Evolutionary conservation across 305 asterid genomes (phyloP).

Genomic region (Fraxinus albicans): DNA sequence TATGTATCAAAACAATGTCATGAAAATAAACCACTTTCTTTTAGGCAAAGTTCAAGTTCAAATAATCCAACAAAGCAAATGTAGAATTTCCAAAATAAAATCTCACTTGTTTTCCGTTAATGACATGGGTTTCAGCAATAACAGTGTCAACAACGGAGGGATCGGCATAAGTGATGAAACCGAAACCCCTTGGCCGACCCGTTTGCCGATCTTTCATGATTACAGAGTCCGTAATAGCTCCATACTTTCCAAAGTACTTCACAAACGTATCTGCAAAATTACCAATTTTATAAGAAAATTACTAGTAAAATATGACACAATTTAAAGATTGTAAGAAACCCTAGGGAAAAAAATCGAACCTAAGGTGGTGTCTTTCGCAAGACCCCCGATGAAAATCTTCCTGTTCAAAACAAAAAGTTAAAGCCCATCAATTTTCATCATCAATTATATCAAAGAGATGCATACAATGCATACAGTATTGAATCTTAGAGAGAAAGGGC

Average conservation of each 20-base stretch:
- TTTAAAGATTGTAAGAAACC: not conserved
- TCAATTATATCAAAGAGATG: not conserved
- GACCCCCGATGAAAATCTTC: conserved; percentile 88
- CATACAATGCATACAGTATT: not conserved
- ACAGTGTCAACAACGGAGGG: conserved; percentile 83
- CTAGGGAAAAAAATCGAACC: conserved; percentile 39
- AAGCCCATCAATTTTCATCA: conserved; percentile 7
- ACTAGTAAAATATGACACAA: not conserved
- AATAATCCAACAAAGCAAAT: not conserved
- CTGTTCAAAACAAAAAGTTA: conserved; percentile 35
- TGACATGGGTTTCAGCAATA: conserved; percentile 75
- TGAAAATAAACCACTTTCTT: not conserved
- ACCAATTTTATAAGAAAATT: not conserved
- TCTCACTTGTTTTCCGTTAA: conserved; percentile 80
- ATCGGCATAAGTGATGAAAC: conserved; percentile 85
- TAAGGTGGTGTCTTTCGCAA: conserved; percentile 76
- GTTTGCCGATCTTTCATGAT: conserved; percentile 91
- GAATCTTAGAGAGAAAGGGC: not conserved
- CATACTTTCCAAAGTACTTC: conserved; percentile 93
- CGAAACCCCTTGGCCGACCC: conserved; percentile 90
- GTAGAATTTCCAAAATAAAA: not conserved
- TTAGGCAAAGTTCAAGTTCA: not conserved
- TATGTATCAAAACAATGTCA: not conserved
- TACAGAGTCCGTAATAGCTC: conserved; percentile 90
- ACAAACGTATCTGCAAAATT: conserved; percentile 62